Conservation (phyloP, 192 early-diverging fungal species). For the Rhizoclosmatium sp. region DNA sequence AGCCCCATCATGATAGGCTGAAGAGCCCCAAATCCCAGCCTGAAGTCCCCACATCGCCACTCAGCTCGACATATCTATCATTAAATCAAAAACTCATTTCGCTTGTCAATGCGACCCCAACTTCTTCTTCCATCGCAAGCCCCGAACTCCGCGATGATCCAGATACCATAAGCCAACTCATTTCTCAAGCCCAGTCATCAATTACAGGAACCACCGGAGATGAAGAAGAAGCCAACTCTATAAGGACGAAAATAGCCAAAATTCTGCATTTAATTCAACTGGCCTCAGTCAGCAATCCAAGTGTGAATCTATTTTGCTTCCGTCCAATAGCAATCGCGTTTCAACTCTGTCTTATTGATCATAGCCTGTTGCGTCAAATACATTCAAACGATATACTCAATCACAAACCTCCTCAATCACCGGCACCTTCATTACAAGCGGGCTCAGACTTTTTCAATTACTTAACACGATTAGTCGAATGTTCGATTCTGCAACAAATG, state of each 20-base stretch:
- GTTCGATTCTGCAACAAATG: constrained; percentile 68
- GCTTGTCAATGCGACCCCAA: background rate
- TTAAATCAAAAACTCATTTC: constrained; percentile 31
- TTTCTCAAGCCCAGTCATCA: background rate
- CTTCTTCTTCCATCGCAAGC: background rate
- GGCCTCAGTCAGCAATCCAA: constrained; percentile 6
- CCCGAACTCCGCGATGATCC: background rate
- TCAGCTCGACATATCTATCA: constrained; percentile 21
- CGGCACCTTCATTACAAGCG: constrained; percentile 66
- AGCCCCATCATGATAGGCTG: no score
- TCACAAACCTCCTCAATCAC: constrained; percentile 67
- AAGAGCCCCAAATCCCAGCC: background rate
- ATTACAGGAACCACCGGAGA: constrained; percentile 3
- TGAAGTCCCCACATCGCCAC: constrained; percentile 39
- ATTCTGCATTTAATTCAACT: constrained; percentile 37
- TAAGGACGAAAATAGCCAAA: constrained; percentile 30
- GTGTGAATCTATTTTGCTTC: constrained; percentile 60
- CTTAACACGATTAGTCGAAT: constrained; percentile 76
- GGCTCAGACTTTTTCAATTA: constrained; percentile 85
- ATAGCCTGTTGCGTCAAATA: constrained; percentile 71
- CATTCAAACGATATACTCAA: constrained; percentile 62
- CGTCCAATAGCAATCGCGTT: constrained; percentile 70
- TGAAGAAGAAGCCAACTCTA: constrained; percentile 28
- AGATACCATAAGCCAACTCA: background rate
- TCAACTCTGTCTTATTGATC: constrained; percentile 75